phyloP scores from a whole-genome alignment of 1,284 basidiomycete species.

The Boletus mariae region DNA sequence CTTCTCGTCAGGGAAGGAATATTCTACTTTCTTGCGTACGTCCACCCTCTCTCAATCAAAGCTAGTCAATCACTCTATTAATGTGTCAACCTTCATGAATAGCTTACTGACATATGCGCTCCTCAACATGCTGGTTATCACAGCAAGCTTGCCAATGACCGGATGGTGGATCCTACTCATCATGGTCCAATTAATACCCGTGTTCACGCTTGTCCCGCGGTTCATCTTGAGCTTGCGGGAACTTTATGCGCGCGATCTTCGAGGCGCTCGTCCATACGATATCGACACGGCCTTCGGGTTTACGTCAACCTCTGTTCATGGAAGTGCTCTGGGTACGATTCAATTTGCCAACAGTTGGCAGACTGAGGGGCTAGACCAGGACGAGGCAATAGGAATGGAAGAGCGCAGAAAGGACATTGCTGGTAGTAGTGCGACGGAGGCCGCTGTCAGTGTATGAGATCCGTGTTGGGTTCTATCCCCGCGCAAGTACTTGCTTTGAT shows the following conservation, averaged over 20 bases:
- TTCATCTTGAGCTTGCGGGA: constrained; percentile 9
- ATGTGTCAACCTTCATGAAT: background rate
- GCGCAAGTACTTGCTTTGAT: background rate
- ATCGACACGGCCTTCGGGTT: constrained; percentile 14
- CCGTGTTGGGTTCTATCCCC: background rate
- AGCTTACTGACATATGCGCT: background rate
- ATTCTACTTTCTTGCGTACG: constrained; percentile 3
- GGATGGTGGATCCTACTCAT: background rate
- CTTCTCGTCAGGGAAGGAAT: constrained; percentile 3
- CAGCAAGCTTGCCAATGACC: background rate
- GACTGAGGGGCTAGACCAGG: background rate
- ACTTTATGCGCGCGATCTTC: constrained; percentile 7
- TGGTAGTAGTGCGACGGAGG: background rate
- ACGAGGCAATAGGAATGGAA: background rate
- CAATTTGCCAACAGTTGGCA: constrained; percentile 1
- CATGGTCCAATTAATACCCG: background rate
- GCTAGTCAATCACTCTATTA: background rate
- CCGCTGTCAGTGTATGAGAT: background rate
- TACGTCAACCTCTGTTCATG: background rate
- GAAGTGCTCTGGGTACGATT: background rate
- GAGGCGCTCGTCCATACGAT: background rate
- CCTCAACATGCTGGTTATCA: background rate
- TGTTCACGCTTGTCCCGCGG: constrained; percentile 6
- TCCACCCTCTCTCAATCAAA: background rate
- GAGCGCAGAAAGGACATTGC: background rate